These are phyloP conservation scores for Elsinoe australis DNA, from an alignment of 2,329 filamentous ascomycete genomes.

Conservation along the genomic window DNA sequence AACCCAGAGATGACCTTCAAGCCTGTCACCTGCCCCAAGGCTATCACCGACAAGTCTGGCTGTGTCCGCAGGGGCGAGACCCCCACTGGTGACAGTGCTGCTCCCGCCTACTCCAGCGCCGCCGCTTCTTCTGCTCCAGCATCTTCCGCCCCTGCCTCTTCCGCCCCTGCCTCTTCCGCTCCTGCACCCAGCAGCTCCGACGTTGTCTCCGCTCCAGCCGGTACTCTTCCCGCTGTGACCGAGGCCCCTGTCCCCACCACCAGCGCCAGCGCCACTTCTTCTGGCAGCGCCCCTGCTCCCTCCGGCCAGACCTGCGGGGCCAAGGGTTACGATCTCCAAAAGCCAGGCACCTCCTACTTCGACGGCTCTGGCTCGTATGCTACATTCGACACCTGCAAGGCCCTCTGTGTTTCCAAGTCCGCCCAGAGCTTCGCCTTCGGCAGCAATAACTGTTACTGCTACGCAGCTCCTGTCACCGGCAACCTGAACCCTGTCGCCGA, in stretches of 20 bases:
- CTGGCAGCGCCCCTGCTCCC: neutral
- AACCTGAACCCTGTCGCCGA: constrained; percentile 13
- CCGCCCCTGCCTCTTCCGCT: constrained; percentile 16
- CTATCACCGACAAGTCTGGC: constrained; percentile 40
- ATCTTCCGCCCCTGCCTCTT: constrained; percentile 13
- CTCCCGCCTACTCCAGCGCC: constrained; percentile 16
- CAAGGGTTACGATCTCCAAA: constrained; percentile 13
- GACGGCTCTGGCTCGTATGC: constrained; percentile 7
- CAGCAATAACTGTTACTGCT: constrained; percentile 7
- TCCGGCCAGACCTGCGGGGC: neutral
- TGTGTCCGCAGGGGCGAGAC: constrained; percentile 31
- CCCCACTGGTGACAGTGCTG: too few relatives aligned
- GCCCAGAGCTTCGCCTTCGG: constrained; percentile 7
- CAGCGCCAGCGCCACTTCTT: too few relatives aligned
- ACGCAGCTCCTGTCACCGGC: constrained; percentile 9
- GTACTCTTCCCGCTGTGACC: constrained; percentile 8
- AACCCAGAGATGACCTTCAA: constrained; percentile 41
- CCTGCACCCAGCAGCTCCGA: neutral
- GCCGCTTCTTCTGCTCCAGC: constrained; percentile 18
- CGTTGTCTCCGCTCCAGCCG: constrained; percentile 1
- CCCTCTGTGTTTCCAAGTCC: constrained; percentile 5
- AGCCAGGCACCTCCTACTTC: constrained; percentile 3
- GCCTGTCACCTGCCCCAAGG: constrained; percentile 50
- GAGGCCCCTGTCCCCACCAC: constrained; percentile 13
- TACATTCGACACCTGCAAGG: constrained; percentile 10